These are phyloP conservation scores for Neoboletus brunneissimus DNA, from an alignment of 768 basidiomycete species.

Conservation along the genomic window DNA sequence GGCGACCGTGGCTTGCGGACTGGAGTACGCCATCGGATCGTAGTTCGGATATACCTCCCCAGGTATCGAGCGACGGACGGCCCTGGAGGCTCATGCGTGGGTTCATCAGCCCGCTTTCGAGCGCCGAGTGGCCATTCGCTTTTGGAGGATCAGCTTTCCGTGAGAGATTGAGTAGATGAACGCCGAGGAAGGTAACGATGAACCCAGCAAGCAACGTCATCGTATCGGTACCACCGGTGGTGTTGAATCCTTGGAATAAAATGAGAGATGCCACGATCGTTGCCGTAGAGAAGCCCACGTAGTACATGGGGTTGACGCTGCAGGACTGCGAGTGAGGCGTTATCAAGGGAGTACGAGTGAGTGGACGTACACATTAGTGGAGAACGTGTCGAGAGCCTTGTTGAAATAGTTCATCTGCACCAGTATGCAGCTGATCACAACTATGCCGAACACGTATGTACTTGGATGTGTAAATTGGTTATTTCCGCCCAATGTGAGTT, in stretches of 20 bases:
- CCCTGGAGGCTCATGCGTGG: slow-evolving; percentile 80
- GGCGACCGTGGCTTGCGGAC: slow-evolving; percentile 54
- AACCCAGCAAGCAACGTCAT: slow-evolving; percentile 89
- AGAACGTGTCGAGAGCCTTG: slow-evolving; percentile 95
- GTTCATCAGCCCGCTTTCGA: slow-evolving; percentile 69
- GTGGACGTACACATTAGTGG: slow-evolving; percentile 86
- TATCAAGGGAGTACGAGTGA: neutral
- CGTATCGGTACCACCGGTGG: slow-evolving; percentile 74
- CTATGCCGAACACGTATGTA: slow-evolving; percentile 93
- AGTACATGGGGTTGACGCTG: slow-evolving; percentile 97
- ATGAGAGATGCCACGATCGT: slow-evolving; percentile 94
- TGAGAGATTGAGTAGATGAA: slow-evolving; percentile 88
- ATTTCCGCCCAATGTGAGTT: slow-evolving; percentile 87
- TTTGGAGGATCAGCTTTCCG: slow-evolving; percentile 51
- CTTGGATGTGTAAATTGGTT: slow-evolving; percentile 94
- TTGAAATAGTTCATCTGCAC: slow-evolving; percentile 98
- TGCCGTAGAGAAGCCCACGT: slow-evolving; percentile 92
- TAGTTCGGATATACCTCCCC: slow-evolving; percentile 44
- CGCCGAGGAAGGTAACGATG: slow-evolving; percentile 90
- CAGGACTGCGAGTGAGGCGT: neutral
- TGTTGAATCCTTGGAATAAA: slow-evolving; percentile 97
- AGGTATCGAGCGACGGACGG: slow-evolving; percentile 76
- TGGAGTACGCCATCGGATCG: slow-evolving; percentile 23
- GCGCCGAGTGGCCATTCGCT: slow-evolving; percentile 46
- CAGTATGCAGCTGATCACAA: slow-evolving; percentile 80